Evolutionary conservation across 345 rosid genomes (phyloP), one percentile per base, ranked within the genome.

Genomic region (Eucalyptus dawsonii): DNA sequence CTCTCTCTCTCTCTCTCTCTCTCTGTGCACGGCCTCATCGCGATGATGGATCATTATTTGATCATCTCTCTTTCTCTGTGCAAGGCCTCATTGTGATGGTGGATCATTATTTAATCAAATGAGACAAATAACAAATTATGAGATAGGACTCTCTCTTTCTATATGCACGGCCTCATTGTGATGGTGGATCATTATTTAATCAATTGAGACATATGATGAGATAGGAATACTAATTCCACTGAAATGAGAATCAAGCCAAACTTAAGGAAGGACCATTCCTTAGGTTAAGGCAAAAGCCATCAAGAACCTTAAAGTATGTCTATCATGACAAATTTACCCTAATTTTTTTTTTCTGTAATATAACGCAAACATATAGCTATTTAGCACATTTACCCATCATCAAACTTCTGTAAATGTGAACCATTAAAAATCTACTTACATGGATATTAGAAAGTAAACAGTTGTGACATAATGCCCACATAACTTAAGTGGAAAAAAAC

Each of bases 271-370:
- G 11, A 31, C 40, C 76, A n/a, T n/a, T 65, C 21, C 11, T 65
- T 65, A 6, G 37, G 21, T 65, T 14, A 56, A 56, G 62, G 62
- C 27, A 56, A 56, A 24, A 56, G 29, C 29, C 29, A 56, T 25
- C 29, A 56, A 56, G 29, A 56, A 56, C 29, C 3, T 25, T 56
- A 56, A 56, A 56, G 21, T 24, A 56, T 56, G 62, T 25, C 13
- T 25, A 56, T 24, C 6, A 3, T 24, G 62, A 56, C 27, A 56
- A 0, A 24, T 10, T 56, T 2, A 24, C 1, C 6, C 2, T 24
- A 56, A 56, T 10, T 53, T 54, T 24, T 54, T 56, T 56, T 56
- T 56, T 10, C 2, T 22, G 0, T 56, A 3, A 56, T 24, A 56
- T 24, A 56, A 24, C 1, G 6, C 62, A 56, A 5, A 56, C 0